Evolutionary conservation across 371 early-diverging fungal genomes (phyloP), one percentile per base, ranked within the genome.

Genomic region (Paraphysoderma sedebokerense): DNA sequence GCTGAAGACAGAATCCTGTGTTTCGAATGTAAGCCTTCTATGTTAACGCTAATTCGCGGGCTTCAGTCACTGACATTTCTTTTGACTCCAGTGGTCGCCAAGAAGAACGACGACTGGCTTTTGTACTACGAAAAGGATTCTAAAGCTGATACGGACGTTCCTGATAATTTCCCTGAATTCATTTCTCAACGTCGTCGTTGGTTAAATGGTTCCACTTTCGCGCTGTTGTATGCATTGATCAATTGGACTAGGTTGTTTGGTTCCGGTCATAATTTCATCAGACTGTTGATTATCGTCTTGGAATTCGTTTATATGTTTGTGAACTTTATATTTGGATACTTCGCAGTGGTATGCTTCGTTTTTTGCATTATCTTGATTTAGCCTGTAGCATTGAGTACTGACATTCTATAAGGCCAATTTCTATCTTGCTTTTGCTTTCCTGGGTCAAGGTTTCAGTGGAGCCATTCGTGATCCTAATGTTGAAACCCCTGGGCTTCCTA

Each of bases 181-280:
- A 84, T 91, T 45, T 82, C 85, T 3, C 92, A 92, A 61, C 77
- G 92, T 52, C 77, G 92, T 48, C 75, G 93, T 37, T 92, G 92
- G 92, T 63, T 92, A 39, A 92, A 92, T 59, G 92, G 93, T 20
- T 86, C 87, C 4, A 87, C 87, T 74, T 92, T 92, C 74, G 92
- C 93, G 3, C 79, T 79, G 17, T 70, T 92, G 35, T 87, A 91
- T 58, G 78, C 90, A 4, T 49, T 86, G 33, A 71, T 66, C 12
- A 81, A 91, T 56, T 87, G 77, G 68, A 66, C 67, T 41, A 70
- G 79, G 47, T 77, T 92, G 52, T 76, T 77, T 62, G 57, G 77
- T 27, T 76, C 82, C 1, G 68, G 73, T 30, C 85, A 85, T 56
- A 65, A 63, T 44, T 54, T 73, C 41, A 49, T 67, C 31, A 69